Evolutionary conservation across 108 stramenopile species (phyloP), one percentile per base, ranked within the genome.

Genomic region (Cyclostephanos tholiformis): DNA sequence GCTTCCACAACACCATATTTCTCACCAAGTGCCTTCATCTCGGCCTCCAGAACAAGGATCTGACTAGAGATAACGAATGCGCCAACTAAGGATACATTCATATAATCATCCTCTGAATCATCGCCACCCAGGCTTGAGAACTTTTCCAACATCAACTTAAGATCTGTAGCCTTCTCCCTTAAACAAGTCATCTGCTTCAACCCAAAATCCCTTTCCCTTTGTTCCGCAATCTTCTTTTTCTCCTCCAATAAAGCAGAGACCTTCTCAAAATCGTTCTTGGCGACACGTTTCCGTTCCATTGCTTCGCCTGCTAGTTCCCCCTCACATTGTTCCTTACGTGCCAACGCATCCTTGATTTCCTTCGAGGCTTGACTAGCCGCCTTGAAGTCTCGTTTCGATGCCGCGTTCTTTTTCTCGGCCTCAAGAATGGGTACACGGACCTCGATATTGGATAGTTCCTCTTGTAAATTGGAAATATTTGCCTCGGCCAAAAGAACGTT

Each of bases 331-430:
- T 89, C 77, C 29, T 89, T 79, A 38, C 90, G 84, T 29, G 84
- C 74, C 20, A 80, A 61, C 13, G 87, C 84, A 63, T 95, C 93
- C 59, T 96, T 96, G 35, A 92, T 91, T 63, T 94, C 92, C 67
- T 96, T 96, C 20, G 89, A 92, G 8, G 85, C 90, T 50, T 91
- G 87, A 1, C 86, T 88, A 25, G 92, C 95, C 6, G 84, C 73
- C 74, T 94, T 93, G 80, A 94, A 96, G 82, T 96, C 91, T 22
- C 92, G 80, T 39, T 76, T 82, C 10, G 88, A 82, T 6, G 90
- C 95, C 10, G 90, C 90, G 20, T 68, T 63, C 57, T 90, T 90
- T 73, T 96, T 96, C 13, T 80, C 72, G 14, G 72, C 86, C 74
- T 96, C 91, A 30, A 94, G 79, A 44, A 84, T 69, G 26, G 95